Conservation (phyloP, 305 asterid genomes). For the Fraxinus sp. region DNA sequence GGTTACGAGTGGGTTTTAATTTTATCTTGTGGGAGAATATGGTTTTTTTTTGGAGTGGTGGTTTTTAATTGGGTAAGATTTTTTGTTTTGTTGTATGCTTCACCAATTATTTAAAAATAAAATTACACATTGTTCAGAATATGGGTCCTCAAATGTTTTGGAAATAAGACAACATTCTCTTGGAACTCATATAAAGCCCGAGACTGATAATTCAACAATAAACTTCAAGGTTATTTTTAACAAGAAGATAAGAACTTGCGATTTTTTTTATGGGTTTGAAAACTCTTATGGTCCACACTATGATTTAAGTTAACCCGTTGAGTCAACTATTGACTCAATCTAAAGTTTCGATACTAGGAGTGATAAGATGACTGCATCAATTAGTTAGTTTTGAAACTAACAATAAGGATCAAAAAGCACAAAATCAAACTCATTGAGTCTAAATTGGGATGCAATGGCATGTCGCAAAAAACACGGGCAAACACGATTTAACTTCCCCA, state of each 20-base stretch:
- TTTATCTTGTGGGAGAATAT: background rate
- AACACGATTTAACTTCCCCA: constrained; percentile 2
- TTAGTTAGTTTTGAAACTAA: constrained; percentile 32
- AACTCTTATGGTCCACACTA: constrained; percentile 26
- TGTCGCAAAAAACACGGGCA: constrained; percentile 14
- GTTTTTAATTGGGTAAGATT: background rate
- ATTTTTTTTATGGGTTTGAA: constrained; percentile 14
- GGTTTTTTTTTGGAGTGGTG: background rate
- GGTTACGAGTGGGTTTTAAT: background rate
- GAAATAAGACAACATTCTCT: background rate
- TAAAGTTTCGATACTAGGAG: constrained; percentile 34
- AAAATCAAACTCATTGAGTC: constrained; percentile 44
- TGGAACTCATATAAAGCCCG: background rate
- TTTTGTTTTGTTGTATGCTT: background rate
- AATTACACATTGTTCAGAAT: background rate
- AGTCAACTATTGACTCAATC: constrained; percentile 38
- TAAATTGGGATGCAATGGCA: constrained; percentile 46
- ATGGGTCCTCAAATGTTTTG: background rate
- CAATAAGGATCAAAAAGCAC: constrained; percentile 47
- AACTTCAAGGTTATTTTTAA: background rate
- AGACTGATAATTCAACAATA: background rate
- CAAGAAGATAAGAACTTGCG: constrained; percentile 10
- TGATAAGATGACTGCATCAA: constrained; percentile 41
- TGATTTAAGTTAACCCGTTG: constrained; percentile 50
- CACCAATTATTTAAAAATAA: background rate